A percentile compares a stretch with the other conserved stretches of the same genome.
Conservation (phyloP, 2,329 filamentous ascomycete genomes). For the Exophiala oligosperma region DNA sequence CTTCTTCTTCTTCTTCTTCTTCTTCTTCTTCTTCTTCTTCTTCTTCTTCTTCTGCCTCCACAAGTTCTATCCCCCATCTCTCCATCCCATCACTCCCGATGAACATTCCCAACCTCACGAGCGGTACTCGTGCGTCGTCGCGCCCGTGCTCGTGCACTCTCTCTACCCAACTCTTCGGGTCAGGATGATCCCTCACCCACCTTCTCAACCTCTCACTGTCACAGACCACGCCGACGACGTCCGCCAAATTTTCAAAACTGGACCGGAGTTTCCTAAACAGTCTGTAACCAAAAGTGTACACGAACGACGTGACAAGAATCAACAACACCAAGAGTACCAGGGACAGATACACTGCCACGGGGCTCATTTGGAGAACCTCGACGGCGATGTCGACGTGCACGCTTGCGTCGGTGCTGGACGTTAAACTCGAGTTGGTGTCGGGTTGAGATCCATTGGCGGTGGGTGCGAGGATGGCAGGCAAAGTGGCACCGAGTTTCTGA, state of each 20-base stretch:
- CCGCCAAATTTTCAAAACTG: slow-evolving; percentile 5
- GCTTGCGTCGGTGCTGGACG: neutral
- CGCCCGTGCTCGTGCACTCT: neutral
- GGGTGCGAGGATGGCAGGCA: slow-evolving; percentile 6
- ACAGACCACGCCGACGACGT: slow-evolving; percentile 2
- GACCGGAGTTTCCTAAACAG: neutral
- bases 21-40: too few relatives aligned
- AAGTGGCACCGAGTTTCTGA: slow-evolving; percentile 10
- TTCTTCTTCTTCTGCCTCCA: neutral
- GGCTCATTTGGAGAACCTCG: slow-evolving; percentile 10
- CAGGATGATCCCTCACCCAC: slow-evolving; percentile 3
- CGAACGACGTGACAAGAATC: slow-evolving; percentile 1
- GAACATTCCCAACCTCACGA: neutral
- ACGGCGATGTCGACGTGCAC: slow-evolving; percentile 8
- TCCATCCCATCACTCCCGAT: neutral
- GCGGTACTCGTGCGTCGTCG: neutral
- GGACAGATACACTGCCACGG: slow-evolving; percentile 5
- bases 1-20: too few relatives aligned
- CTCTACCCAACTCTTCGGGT: slow-evolving; percentile 1
- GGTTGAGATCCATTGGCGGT: neutral
- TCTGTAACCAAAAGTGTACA: neutral
- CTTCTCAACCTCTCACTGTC: slow-evolving; percentile 4
- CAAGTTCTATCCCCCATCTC: slow-evolving; percentile 6
- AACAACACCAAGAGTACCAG: slow-evolving; percentile 3
- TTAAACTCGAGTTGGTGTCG: slow-evolving; percentile 3